phyloP scores from a whole-genome alignment of 1,139 yeast genomes.

The Diutina siamensis region DNA sequence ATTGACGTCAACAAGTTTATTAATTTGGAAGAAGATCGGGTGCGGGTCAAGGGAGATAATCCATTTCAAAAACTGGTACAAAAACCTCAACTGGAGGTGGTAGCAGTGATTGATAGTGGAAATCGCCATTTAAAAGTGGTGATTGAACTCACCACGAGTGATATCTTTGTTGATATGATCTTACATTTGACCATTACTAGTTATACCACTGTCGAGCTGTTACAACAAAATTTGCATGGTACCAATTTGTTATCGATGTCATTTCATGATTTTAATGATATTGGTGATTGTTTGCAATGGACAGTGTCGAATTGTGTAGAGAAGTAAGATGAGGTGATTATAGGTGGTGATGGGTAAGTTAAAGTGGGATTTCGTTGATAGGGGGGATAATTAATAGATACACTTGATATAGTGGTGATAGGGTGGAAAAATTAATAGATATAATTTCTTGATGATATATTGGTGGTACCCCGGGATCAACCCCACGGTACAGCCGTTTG shows the following conservation, averaged over 20 bases:
- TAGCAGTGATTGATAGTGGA: conserved; percentile 12
- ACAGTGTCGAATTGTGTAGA: conserved; percentile 24
- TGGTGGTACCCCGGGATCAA: too few species aligned
- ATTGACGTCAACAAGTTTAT: conserved; percentile 17
- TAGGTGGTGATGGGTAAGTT: too few species aligned
- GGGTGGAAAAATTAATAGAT: too few species aligned
- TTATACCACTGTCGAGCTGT: conserved; percentile 20
- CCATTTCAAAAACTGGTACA: conserved; percentile 32
- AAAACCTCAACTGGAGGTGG: conserved; percentile 21
- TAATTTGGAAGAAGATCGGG: conserved; percentile 13
- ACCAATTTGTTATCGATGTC: conserved; percentile 30
- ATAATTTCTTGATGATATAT: too few species aligned
- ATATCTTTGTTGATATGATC: conserved; percentile 29
- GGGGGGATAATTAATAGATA: too few species aligned
- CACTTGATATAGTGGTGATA: too few species aligned
- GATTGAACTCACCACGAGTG: conserved; percentile 27
- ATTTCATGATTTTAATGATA: conserved; percentile 49
- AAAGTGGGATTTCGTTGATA: too few species aligned
- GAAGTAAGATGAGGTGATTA: too few species aligned
- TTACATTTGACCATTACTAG: conserved; percentile 21
- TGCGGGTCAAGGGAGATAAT: conserved; percentile 11
- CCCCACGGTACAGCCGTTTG: not conserved
- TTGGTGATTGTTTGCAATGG: conserved; percentile 62
- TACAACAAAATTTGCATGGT: conserved; percentile 23
- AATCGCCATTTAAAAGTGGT: conserved; percentile 16